phyloP scores from a whole-genome alignment of 2,329 filamentous ascomycete species.

The Truncatella angustata region DNA sequence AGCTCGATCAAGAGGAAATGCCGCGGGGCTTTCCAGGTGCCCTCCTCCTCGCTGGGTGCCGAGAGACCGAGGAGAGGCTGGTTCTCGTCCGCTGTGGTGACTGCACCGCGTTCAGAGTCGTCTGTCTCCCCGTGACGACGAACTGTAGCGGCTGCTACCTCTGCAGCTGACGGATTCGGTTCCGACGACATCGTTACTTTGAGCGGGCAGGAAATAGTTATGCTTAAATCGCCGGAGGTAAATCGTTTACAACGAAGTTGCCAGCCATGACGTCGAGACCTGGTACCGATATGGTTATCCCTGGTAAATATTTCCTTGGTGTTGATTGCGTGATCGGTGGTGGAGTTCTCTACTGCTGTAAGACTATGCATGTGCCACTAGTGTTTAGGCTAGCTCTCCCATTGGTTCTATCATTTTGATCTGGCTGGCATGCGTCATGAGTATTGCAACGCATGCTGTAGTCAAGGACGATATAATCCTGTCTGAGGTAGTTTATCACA shows the following conservation, averaged over 20 bases:
- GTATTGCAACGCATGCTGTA: no score
- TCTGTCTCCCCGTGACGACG: not conserved
- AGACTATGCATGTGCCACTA: not conserved
- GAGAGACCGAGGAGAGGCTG: constrained; percentile 14
- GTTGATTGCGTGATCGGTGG: constrained; percentile 4
- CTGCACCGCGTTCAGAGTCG: not conserved
- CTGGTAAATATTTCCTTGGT: not conserved
- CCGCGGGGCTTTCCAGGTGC: constrained; percentile 44
- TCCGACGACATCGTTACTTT: not conserved
- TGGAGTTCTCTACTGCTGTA: constrained; percentile 4
- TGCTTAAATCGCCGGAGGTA: not conserved
- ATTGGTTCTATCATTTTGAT: no score
- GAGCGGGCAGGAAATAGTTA: not conserved
- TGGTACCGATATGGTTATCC: not conserved
- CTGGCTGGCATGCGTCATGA: not conserved
- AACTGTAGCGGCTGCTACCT: not conserved
- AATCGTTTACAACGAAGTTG: not conserved
- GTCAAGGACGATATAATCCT: no score
- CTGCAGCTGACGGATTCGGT: not conserved
- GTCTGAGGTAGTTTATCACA: not conserved
- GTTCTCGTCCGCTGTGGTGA: constrained; percentile 6
- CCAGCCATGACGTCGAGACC: not conserved
- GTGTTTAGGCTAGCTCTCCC: no score
- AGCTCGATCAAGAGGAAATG: constrained; percentile 59
- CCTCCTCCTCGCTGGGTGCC: constrained; percentile 16